Evolutionary conservation across 2,329 filamentous ascomycete genomes (phyloP), one percentile per base, ranked within the genome.

Genomic region (Fusarium agapanthi): DNA sequence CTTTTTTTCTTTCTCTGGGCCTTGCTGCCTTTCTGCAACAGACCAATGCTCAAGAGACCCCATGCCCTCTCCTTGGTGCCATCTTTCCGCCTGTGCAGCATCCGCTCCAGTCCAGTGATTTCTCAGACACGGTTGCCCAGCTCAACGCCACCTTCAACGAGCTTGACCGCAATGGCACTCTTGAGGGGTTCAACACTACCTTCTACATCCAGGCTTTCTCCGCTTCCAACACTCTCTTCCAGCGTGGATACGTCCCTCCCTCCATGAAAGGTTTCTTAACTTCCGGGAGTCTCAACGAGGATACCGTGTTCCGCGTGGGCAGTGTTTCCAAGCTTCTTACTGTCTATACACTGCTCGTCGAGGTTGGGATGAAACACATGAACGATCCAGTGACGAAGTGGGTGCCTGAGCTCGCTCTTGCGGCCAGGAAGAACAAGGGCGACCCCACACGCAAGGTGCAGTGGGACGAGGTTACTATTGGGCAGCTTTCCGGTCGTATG

Each of bases 161-260:
- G 0, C 20, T 65, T 14, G 40, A 63, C 1, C n/a, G 11, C 6
- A 63, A 65, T 18, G 62, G 58, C 4, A 65, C 66, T 6, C 43
- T 69, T 3, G 38, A 40, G 6, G 38, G 13, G 14, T 6, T 67
- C 24, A 69, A 69, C 20, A 50, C 51, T 4, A 68, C 65, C 22
- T 44, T 69, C 5, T 56, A 64, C 14, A 20, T 69, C 5, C 57
- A 69, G 15, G 57, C 48, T 4, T 69, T 69, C 12, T 63, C 66
- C 12, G n/a, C 30, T 22, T 62, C 65, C 0, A n/a, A 63, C 7
- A 51, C n/a, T 11, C 40, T 69, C 6, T 62, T 69, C 7, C 24
- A 63, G 8, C 41, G 54, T 28, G 60, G 65, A 24, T 69, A 69
- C 14, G 50, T 44, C 22, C 44, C 66, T 13, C 7, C 45, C 6